Percentiles rank a stretch among this genome's conserved stretches.
Evolutionary conservation across 176 grass and related monocot species (phyloP).

Genomic region (Bothriochloa decipiens): DNA sequence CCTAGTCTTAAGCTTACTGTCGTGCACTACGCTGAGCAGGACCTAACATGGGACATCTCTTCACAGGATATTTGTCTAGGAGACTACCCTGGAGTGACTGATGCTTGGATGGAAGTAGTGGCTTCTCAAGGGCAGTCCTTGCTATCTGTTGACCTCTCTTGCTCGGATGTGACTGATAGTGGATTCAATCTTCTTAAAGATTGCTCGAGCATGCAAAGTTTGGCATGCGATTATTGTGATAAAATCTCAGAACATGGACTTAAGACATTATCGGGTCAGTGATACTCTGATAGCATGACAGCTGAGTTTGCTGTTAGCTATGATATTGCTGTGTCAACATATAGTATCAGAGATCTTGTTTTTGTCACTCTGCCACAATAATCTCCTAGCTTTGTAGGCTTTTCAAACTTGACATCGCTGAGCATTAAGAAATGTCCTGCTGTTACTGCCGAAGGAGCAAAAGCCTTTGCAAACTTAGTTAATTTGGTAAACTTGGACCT

Average conservation of each 20-base stretch:
- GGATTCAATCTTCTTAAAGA: constrained; percentile 76
- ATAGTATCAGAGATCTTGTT: constrained; percentile 1
- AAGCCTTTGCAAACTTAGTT: constrained; percentile 70
- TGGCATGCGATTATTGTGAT: constrained; percentile 92
- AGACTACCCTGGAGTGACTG: constrained; percentile 91
- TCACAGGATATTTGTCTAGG: constrained; percentile 84
- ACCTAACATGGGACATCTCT: constrained; percentile 32
- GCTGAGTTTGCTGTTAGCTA: constrained; percentile 38
- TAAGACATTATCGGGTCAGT: constrained; percentile 70
- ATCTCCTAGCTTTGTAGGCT: constrained; percentile 54
- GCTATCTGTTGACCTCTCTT: constrained; percentile 90
- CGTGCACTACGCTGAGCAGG: neutral
- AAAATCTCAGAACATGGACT: constrained; percentile 80
- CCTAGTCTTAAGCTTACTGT: constrained; percentile 13
- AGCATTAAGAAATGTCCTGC: constrained; percentile 84
- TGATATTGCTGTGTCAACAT: neutral
- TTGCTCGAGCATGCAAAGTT: constrained; percentile 72
- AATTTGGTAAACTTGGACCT: constrained; percentile 94
- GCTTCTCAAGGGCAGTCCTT: constrained; percentile 90
- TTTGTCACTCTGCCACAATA: constrained; percentile 14
- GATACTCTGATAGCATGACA: neutral
- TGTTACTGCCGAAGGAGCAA: constrained; percentile 86
- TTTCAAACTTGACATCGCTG: constrained; percentile 80
- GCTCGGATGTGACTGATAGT: constrained; percentile 84
- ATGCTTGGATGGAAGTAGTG: constrained; percentile 86